Percentiles rank a stretch among this genome's conserved stretches.
These are phyloP conservation scores for Tardiomyces digboiensis DNA, from an alignment of 1,139 yeast genomes.

Conservation along the genomic window DNA sequence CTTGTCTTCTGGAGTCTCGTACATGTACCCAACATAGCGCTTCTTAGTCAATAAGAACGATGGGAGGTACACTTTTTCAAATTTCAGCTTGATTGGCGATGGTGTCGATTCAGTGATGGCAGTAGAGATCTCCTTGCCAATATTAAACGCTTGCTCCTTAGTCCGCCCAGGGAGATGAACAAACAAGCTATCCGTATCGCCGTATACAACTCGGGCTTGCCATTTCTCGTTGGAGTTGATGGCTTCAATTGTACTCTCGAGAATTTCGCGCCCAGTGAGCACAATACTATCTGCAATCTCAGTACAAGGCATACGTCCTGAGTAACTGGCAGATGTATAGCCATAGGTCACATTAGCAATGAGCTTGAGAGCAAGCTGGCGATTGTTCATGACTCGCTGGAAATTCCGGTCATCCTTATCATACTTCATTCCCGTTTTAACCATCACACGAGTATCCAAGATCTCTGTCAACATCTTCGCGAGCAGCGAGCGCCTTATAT, in stretches of 20 bases:
- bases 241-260: slow-evolving; percentile 56
- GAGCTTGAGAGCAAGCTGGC: slow-evolving; percentile 80
- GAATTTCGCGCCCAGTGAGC: slow-evolving; percentile 77
- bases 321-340: slow-evolving; percentile 86
- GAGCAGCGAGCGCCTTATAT: slow-evolving; percentile 59
- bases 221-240: slow-evolving; percentile 53
- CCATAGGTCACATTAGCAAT: slow-evolving; percentile 97
- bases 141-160: slow-evolving; percentile 61
- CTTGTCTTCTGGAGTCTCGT: slow-evolving; percentile 45
- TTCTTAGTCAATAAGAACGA: slow-evolving; percentile 77
- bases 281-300: slow-evolving; percentile 95
- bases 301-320: slow-evolving; percentile 96
- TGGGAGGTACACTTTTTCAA: slow-evolving; percentile 91
- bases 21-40: slow-evolving; percentile 81
- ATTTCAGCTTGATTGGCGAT: slow-evolving; percentile 70
- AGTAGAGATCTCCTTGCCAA: slow-evolving; percentile 64
- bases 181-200: slow-evolving; percentile 92
- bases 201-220: slow-evolving; percentile 94
- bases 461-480: slow-evolving; percentile 83
- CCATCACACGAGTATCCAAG: slow-evolving; percentile 66
- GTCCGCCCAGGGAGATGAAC: slow-evolving; percentile 83
- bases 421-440: slow-evolving; percentile 62
- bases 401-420: slow-evolving; percentile 34
- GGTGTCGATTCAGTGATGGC: slow-evolving; percentile 63
- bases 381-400: slow-evolving; percentile 52